Evolutionary conservation across 179 eudicot genomes (phyloP).

Genomic region (Dionaea muscipula): DNA sequence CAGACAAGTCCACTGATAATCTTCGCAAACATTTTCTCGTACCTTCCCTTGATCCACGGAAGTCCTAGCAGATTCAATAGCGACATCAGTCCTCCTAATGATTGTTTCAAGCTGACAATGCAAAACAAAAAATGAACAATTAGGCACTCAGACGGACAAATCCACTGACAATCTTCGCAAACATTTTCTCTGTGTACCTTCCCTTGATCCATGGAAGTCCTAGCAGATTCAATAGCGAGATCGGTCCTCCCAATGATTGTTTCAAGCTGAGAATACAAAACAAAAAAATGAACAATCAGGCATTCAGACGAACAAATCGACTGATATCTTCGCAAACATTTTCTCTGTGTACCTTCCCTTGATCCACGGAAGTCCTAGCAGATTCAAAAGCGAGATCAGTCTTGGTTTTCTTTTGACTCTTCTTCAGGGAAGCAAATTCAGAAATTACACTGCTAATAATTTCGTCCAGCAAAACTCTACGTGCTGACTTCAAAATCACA

Average conservation of each 20-base stretch:
- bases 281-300: constrained; percentile 9
- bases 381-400: constrained; percentile 24
- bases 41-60: too few relatives aligned
- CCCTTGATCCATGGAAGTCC: too few relatives aligned
- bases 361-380: constrained; percentile 21
- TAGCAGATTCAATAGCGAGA: too few relatives aligned
- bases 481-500: constrained; percentile 75
- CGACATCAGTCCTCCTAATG: too few relatives aligned
- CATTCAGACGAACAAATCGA: background rate
- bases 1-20: background rate
- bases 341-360: constrained; percentile 28
- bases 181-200: background rate
- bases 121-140: constrained; percentile 9
- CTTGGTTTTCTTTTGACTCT: constrained; percentile 36
- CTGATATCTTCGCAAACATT: background rate
- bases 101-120: constrained; percentile 26
- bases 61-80: too few relatives aligned
- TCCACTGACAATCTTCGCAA: background rate
- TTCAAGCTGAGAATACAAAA: constrained; percentile 27
- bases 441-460: constrained; percentile 52
- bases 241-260: constrained; percentile 14
- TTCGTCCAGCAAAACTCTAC: constrained; percentile 65
- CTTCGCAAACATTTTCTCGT: background rate
- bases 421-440: constrained; percentile 47
- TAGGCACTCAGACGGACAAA: constrained; percentile 3